These are phyloP conservation scores for Monosporascus cannonballus DNA, from an alignment of 2,329 filamentous ascomycete genomes.

Conservation along the genomic window DNA sequence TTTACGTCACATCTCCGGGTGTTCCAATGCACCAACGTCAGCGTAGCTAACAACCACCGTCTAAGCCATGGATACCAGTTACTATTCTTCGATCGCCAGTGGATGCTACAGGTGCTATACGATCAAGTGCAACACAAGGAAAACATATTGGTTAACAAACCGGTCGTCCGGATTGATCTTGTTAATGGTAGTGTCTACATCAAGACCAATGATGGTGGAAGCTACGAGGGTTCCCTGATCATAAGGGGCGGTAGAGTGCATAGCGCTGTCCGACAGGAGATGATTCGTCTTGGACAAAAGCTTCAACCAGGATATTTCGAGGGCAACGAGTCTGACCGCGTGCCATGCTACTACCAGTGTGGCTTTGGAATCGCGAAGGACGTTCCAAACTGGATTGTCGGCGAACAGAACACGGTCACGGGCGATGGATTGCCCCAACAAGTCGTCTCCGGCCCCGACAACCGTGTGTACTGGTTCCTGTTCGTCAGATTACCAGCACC, in stretches of 20 bases:
- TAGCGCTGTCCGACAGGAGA: conserved; percentile 28
- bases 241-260: conserved; percentile 36
- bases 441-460: conserved; percentile 22
- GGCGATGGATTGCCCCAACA: conserved; percentile 21
- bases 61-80: conserved; percentile 26
- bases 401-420: conserved; percentile 12
- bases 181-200: conserved; percentile 23
- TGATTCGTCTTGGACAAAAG: conserved; percentile 17
- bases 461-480: conserved; percentile 30
- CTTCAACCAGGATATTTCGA: conserved; percentile 19
- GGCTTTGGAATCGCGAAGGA: conserved; percentile 32
- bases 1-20: neutral
- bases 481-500: conserved; percentile 23
- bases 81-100: conserved; percentile 30
- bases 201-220: conserved; percentile 22
- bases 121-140: conserved; percentile 27
- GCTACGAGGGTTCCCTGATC: conserved; percentile 27
- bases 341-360: conserved; percentile 25
- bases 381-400: conserved; percentile 13
- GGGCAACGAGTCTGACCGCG: conserved; percentile 10
- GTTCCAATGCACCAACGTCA: neutral
- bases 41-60: conserved; percentile 1
- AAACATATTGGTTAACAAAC: conserved; percentile 23
- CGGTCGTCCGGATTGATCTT: conserved; percentile 21
- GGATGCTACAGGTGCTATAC: conserved; percentile 28